Conservation (phyloP, 129 eudicot species). For the Oenanthe sinensis region DNA sequence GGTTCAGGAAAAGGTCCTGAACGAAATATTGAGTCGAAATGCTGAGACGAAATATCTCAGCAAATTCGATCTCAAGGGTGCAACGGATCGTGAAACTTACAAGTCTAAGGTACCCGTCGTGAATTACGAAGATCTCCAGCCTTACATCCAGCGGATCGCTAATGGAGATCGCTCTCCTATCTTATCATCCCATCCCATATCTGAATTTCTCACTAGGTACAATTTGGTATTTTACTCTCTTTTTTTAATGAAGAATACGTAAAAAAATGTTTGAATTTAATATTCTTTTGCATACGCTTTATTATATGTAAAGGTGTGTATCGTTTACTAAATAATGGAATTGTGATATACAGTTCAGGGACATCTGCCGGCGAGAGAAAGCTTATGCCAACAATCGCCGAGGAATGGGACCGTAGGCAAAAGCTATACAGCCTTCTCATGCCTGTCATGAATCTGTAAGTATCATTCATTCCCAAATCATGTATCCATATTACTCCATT, state of each 20-base stretch:
- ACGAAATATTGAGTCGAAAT: conserved; percentile 48
- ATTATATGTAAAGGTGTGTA: background rate
- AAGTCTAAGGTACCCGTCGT: conserved; percentile 57
- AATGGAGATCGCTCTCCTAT: conserved; percentile 74
- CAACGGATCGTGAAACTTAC: conserved; percentile 47
- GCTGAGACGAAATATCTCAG: conserved; percentile 48
- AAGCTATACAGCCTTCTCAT: conserved; percentile 70
- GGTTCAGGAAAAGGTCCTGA: conserved; percentile 60
- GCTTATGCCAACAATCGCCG: conserved; percentile 79
- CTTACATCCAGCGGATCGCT: conserved; percentile 62
- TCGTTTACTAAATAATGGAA: background rate
- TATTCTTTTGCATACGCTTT: background rate
- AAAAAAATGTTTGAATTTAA: background rate
- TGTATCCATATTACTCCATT: background rate
- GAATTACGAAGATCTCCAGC: conserved; percentile 60
- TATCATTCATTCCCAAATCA: background rate
- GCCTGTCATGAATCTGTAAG: conserved; percentile 83
- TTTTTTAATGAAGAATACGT: background rate
- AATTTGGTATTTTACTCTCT: background rate
- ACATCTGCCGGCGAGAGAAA: conserved; percentile 94
- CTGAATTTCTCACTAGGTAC: conserved; percentile 90
- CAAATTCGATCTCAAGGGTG: conserved; percentile 38
- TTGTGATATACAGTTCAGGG: conserved; percentile 51
- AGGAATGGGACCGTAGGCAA: conserved; percentile 65
- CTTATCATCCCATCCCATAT: conserved; percentile 59